phyloP scores from a whole-genome alignment of 176 grass and related monocot genomes.

The Secale cereale region DNA sequence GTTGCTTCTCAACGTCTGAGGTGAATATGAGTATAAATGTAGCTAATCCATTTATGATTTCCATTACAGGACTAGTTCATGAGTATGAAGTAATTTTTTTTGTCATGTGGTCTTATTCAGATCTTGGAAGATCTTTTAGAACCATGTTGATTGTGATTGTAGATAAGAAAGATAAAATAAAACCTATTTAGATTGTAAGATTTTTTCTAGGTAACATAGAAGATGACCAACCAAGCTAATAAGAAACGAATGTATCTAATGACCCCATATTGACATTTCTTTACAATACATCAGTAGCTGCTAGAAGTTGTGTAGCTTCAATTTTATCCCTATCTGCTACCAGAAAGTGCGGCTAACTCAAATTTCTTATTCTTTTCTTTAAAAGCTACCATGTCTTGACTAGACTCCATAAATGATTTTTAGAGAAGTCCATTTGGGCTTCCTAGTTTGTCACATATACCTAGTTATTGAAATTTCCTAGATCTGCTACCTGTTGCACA shows the following conservation, averaged over 20 bases:
- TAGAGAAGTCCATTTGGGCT: too few relatives aligned
- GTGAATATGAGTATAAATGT: conserved; percentile 34
- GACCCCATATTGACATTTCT: background rate
- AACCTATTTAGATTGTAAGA: background rate
- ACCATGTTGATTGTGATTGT: background rate
- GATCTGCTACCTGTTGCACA: background rate
- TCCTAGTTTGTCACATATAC: background rate
- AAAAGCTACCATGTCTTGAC: background rate
- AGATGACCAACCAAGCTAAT: background rate
- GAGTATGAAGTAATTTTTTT: background rate
- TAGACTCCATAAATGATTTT: background rate
- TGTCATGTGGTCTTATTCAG: background rate
- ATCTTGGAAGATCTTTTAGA: background rate
- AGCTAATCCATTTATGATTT: too few relatives aligned
- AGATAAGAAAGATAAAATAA: background rate
- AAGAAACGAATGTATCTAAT: background rate
- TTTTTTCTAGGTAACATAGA: background rate
- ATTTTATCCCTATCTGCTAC: background rate
- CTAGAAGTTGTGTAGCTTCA: background rate
- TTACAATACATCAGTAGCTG: background rate
- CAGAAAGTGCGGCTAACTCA: background rate
- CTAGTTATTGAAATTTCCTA: background rate
- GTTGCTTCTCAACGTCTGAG: conserved; percentile 85
- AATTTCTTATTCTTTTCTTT: background rate
- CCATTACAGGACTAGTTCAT: background rate